Base-by-base conservation (phyloP, 2,329 filamentous ascomycete species). In the Paracorniculantispora psalliotae region DNA sequence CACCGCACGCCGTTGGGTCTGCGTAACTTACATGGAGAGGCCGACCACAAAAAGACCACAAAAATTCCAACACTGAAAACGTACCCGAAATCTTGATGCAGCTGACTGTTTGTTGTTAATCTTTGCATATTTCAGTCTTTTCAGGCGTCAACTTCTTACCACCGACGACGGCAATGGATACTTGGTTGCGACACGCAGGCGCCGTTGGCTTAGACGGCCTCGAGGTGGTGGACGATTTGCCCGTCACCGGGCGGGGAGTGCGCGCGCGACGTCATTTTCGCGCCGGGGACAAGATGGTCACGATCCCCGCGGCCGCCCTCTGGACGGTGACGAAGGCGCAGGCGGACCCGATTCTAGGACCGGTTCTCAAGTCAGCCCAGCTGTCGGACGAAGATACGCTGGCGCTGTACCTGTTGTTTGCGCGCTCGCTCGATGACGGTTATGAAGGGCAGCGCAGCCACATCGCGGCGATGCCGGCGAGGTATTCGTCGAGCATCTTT, bases 401-500 rank as follows among this genome's bases (percentile, higher is more conserved):
- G 57, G 69, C 68, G 51, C 63, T 65, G 37, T 68, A 71, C 62
- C 55, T 72, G 62, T 69, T 72, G 64, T 71, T 71, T 64, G 65
- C 71, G 59, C 64, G 65, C 62, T 71, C 68, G 63, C 68, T 4
- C 57, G 65, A 67, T 61, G 66, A 67, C 51, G 70, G 68, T 61
- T 71, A 71, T 61, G 65, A 71, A 63, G 69, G 68, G 23, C 19
- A 21, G 39, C 21, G 17, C 4, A 55, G 52, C 23, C 70, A 72
- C 65, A 59, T 72, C 48, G 67, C 66, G 44, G 67, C 65, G 59
- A 61, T 72, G 44, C 69, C 69, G 62, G 61, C 62, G 57, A 69
- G 64, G 61, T 72, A 72, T 66, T 69, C 69, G 61, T 68, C 68
- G 62, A 72, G 68, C 63, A 70, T 72, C 61, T 71, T 71, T 62